Base-by-base conservation (phyloP, 192 early-diverging fungal genomes). In the Coemansia sp. region DNA sequence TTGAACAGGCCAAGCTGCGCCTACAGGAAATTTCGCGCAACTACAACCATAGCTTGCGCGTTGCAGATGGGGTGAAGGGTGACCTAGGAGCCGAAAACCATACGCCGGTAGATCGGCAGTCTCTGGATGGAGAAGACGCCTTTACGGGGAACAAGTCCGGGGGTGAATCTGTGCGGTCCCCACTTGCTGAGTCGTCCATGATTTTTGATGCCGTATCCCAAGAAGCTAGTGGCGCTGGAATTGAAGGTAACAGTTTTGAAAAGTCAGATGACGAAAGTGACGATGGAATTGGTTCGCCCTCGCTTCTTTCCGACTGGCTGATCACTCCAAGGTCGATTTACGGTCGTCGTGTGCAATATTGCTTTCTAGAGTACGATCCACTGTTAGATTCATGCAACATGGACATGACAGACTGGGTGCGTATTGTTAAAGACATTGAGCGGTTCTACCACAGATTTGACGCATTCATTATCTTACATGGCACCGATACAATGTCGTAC, bases 301-400 rank as follows among this genome's bases (percentile, higher is more conserved):
- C 71, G 14, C 55, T 61, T 39, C 66, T 78, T 23, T 77, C 75
- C 0, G 81, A 85, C 57, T 67, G 89, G 89, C 68, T 98, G 31
- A 91, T 97, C 25, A 95, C 95, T 10, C 97, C 97, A 19, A 80
- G 82, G 24, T 92, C 90, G 25, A 71, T 98, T 50, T 95, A 94
- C 67, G 93, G 91, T 11, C 95, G 97, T 71, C 85, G 95, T 5
- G 95, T 93, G 68, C 87, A 84, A 82, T 99, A 98, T 84, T 95
- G 94, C 9, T 88, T 98, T 67, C 78, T 95, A 11, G 97, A 99
- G 81, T 99, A 99, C 64, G 91, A 92, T 8, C 94, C 94, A 5
- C 78, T 99, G 53, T 79, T 99, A 46, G 97, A 99, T 70, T 97
- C 95, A 11, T 92, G 91, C 72, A 95, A 96, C 64, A 96, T 98